Conservation (phyloP, 1,139 yeast species). For the Candida neerlandica region DNA sequence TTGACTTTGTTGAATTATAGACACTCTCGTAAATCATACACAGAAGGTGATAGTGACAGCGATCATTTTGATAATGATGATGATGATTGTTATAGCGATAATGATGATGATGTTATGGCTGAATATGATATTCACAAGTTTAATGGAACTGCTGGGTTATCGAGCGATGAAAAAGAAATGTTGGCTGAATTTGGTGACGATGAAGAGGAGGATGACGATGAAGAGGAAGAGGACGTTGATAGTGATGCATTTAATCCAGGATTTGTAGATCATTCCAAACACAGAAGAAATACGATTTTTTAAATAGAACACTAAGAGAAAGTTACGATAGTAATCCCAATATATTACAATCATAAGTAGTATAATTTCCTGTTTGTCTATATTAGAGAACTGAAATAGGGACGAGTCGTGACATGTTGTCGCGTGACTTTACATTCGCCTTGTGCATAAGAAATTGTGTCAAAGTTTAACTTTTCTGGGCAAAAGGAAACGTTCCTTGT, state of each 20-base stretch:
- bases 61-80: conserved; percentile 19
- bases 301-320: not conserved
- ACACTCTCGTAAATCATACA: conserved; percentile 9
- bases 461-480: too few relatives aligned
- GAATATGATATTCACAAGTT: conserved; percentile 16
- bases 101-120: conserved; percentile 14
- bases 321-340: too few relatives aligned
- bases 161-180: conserved; percentile 2
- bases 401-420: too few relatives aligned
- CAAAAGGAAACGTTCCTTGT: too few relatives aligned
- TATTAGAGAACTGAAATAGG: too few relatives aligned
- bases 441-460: too few relatives aligned
- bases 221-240: not conserved
- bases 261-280: conserved; percentile 3
- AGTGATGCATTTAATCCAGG: conserved; percentile 16
- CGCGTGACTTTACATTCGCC: too few relatives aligned
- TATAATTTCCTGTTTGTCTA: too few relatives aligned
- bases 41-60: conserved; percentile 15
- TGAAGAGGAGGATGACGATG: not conserved
- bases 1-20: conserved; percentile 9
- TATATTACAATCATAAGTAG: too few relatives aligned
- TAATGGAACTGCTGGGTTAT: conserved; percentile 9
- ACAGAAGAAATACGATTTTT: conserved; percentile 16
- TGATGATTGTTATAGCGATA: conserved; percentile 12
- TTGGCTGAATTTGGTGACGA: conserved; percentile 1